Evolutionary conservation across 805 yeast genomes (phyloP).

Genomic region (Pachysolen tannophilus): DNA sequence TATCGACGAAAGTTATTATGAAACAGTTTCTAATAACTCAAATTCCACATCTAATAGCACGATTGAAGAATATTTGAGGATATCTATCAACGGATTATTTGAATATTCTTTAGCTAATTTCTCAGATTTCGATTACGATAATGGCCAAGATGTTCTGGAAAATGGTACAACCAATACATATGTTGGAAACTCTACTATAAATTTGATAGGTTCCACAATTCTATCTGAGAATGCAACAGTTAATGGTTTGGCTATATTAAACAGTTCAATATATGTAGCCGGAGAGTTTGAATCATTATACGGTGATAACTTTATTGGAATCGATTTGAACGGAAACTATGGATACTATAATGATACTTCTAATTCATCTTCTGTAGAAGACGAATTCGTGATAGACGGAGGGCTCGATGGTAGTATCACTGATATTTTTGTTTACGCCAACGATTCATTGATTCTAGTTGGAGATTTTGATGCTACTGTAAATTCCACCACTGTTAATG

Average conservation of each 20-base stretch:
- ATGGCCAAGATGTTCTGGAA: constrained; percentile 10
- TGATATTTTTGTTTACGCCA: constrained; percentile 20
- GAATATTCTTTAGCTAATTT: constrained; percentile 75
- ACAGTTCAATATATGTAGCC: constrained; percentile 32
- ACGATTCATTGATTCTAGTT: constrained; percentile 30
- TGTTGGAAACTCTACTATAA: constrained; percentile 43
- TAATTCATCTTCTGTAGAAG: constrained; percentile 6
- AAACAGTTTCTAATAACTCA: constrained; percentile 21
- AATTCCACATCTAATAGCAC: constrained; percentile 5
- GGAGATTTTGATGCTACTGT: constrained; percentile 38
- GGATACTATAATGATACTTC: constrained; percentile 14
- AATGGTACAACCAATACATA: constrained; percentile 11
- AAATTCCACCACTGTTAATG: constrained; percentile 14
- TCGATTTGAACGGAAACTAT: constrained; percentile 19
- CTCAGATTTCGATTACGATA: constrained; percentile 25
- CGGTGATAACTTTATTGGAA: constrained; percentile 29
- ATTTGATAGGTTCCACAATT: constrained; percentile 25
- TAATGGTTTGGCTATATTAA: constrained; percentile 21
- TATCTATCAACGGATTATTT: constrained; percentile 66
- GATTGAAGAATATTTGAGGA: constrained; percentile 10
- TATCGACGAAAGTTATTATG: constrained; percentile 30
- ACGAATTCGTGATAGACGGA: constrained; percentile 18
- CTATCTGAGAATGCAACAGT: constrained; percentile 34
- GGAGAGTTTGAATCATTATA: constrained; percentile 37
- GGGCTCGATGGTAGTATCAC: constrained; percentile 33